A percentile compares a stretch with the other conserved stretches of the same genome.
These are phyloP conservation scores for Oryza coarctata DNA, from an alignment of 176 grass and related monocot species.

Conservation along the genomic window DNA sequence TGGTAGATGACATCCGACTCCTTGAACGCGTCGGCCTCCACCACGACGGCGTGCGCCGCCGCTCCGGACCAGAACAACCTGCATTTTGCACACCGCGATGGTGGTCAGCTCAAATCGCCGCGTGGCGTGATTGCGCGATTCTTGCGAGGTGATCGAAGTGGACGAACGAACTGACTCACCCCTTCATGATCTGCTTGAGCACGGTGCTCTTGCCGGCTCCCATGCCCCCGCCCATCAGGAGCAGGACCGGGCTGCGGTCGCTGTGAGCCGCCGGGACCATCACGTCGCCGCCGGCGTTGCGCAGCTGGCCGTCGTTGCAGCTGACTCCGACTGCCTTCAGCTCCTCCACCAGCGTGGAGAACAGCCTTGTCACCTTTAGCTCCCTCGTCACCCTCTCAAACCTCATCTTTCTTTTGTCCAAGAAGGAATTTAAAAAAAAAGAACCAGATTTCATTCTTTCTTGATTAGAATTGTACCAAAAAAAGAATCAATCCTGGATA, in stretches of 20 bases:
- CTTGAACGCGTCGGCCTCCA: constrained; percentile 97
- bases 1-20: constrained; percentile 86
- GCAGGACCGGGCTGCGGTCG: constrained; percentile 79
- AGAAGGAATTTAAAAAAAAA: background rate
- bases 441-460: background rate
- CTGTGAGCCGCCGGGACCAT: constrained; percentile 77
- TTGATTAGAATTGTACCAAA: background rate
- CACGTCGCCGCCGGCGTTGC: constrained; percentile 61
- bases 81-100: background rate
- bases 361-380: constrained; percentile 82
- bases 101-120: background rate
- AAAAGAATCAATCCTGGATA: background rate
- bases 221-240: constrained; percentile 99
- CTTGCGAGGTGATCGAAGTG: background rate
- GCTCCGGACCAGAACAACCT: constrained; percentile 83
- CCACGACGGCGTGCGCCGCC: constrained; percentile 65
- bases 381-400: constrained; percentile 82
- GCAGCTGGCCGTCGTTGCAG: constrained; percentile 30
- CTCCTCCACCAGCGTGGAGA: constrained; percentile 88
- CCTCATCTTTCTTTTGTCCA: constrained; percentile 67
- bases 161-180: constrained; percentile 39
- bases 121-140: background rate
- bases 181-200: constrained; percentile 74
- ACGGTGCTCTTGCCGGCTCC: constrained; percentile 97
- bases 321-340: constrained; percentile 59